Percentiles rank a stretch among this genome's conserved stretches.
These are phyloP conservation scores for Cenchrus fungigraminus DNA, from an alignment of 176 grass and related monocot genomes.

Conservation along the genomic window DNA sequence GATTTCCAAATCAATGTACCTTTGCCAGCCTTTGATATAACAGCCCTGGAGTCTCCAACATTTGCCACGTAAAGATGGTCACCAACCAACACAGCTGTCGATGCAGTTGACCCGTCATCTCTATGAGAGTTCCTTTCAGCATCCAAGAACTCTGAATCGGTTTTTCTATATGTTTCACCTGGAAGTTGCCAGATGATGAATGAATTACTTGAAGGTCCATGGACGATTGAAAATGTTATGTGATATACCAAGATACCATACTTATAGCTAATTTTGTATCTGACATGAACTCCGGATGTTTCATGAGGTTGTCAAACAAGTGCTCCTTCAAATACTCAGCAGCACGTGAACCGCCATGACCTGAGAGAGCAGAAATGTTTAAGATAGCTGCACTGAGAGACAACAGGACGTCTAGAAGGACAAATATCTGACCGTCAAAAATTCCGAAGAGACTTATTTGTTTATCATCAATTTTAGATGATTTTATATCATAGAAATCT, in stretches of 20 bases:
- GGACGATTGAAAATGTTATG: background rate
- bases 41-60: conserved; percentile 96
- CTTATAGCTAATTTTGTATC: conserved; percentile 94
- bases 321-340: conserved; percentile 98
- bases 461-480: conserved; percentile 76
- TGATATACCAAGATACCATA: conserved; percentile 48
- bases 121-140: conserved; percentile 81
- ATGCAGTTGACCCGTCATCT: conserved; percentile 97
- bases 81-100: conserved; percentile 84
- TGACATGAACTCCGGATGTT: conserved; percentile 84
- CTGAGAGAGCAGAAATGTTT: conserved; percentile 44
- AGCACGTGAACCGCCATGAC: conserved; percentile 98
- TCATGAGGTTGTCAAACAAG: conserved; percentile 92
- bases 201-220: conserved; percentile 3
- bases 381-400: conserved; percentile 22
- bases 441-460: conserved; percentile 92
- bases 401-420: conserved; percentile 27
- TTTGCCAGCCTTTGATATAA: conserved; percentile 96
- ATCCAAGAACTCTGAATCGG: conserved; percentile 89
- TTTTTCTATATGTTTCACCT: conserved; percentile 94
- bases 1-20: conserved; percentile 52
- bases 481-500: conserved; percentile 97
- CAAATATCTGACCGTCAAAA: conserved; percentile 78
- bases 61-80: conserved; percentile 89
- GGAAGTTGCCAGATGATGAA: conserved; percentile 23